Evolutionary conservation across 2,329 filamentous ascomycete species (phyloP), one percentile per base, ranked within the genome.

Genomic region (Lojkania enalia): DNA sequence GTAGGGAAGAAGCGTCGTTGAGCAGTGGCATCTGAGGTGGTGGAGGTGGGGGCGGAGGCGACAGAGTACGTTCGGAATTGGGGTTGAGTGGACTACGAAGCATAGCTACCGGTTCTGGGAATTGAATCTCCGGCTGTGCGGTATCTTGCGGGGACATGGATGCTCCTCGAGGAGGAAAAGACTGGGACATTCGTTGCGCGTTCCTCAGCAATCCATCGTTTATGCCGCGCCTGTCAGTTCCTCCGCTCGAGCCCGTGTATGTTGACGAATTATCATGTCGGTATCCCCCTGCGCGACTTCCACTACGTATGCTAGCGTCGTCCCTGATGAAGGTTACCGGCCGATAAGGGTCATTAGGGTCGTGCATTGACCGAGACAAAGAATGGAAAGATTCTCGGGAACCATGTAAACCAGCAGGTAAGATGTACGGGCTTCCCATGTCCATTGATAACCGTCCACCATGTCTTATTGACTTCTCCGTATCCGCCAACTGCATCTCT

Each of bases 371-470:
- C 42, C 87, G 84, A 19, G 90, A 88, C 54, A 97, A 77, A 2
- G 90, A 95, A 67, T 91, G 85, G 51, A 97, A 77, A 4, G 92
- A 96, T 56, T 96, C 90, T 33, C 83, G 82, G 1, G 92, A 96
- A 61, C 82, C 78, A 31, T 94, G 84, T 15, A 92, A 64, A 42
- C 83, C 84, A 1, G 88, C 88, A 3, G 94, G 91, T n/a, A 97
- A 78, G n/a, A 99, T 80, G 67, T 97, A 99, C 2, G 94, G 94
- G 58, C 85, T 94, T 23, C 82, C 83, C 80, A 92, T 61, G 51
- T 83, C 80, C 59, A 84, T 68, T 13, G 82, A 85, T 51, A 84
- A 56, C 12, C 80, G 80, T 31, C 78, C 64, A 36, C 64, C 60
- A 18, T 43, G 48, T 35, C 60, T 58, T 19, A 66, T 39, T 30